These are phyloP conservation scores for Bryopsis sp. DNA, from an alignment of 139 green algal genomes.

Conservation along the genomic window DNA sequence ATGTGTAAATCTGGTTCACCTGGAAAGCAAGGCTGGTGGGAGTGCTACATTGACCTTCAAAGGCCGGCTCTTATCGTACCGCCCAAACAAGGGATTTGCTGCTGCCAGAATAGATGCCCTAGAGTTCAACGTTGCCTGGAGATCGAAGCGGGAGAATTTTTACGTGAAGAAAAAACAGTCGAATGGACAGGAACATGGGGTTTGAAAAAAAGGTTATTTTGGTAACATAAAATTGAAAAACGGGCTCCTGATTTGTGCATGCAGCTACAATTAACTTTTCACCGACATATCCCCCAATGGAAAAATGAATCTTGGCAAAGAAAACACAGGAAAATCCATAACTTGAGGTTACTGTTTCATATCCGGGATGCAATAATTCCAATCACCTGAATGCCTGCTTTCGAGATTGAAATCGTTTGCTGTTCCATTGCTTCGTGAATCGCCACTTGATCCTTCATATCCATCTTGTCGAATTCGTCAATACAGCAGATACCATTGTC, in stretches of 20 bases:
- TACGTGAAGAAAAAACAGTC: too few relatives aligned
- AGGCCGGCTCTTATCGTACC: slow-evolving; percentile 86
- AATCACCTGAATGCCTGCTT: slow-evolving; percentile 85
- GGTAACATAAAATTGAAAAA: too few relatives aligned
- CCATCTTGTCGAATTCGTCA: slow-evolving; percentile 97
- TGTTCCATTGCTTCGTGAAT: slow-evolving; percentile 95
- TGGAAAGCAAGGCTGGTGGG: slow-evolving; percentile 80
- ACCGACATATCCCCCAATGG: too few relatives aligned
- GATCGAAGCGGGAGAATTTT: too few relatives aligned
- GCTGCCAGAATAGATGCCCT: slow-evolving; percentile 90
- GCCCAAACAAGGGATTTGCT: slow-evolving; percentile 84
- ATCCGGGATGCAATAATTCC: too few relatives aligned
- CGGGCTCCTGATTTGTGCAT: too few relatives aligned
- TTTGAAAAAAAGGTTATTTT: too few relatives aligned
- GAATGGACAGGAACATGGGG: too few relatives aligned
- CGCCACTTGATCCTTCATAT: slow-evolving; percentile 76
- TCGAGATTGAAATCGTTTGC: slow-evolving; percentile 98
- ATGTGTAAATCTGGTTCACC: too few relatives aligned
- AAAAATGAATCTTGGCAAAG: too few relatives aligned
- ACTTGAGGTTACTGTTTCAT: background rate
- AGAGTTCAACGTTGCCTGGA: slow-evolving; percentile 88
- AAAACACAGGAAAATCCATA: background rate
- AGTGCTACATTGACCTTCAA: slow-evolving; percentile 85
- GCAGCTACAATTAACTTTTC: too few relatives aligned
- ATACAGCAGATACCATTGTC: slow-evolving; percentile 97